These are phyloP conservation scores for Petunia axillaris DNA, from an alignment of 257 asterid genomes.

Conservation along the genomic window DNA sequence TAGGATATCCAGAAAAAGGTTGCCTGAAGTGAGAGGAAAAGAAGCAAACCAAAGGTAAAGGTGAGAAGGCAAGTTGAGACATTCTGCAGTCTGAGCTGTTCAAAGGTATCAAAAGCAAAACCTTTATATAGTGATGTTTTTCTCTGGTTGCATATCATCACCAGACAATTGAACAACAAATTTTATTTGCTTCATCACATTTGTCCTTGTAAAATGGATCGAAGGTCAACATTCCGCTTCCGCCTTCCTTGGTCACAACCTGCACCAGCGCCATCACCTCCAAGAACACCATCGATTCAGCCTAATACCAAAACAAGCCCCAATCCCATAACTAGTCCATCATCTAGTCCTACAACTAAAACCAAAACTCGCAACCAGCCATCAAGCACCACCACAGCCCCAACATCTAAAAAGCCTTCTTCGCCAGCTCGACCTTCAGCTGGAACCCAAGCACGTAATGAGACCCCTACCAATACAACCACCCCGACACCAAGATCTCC, in stretches of 20 bases:
- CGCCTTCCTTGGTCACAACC: constrained; percentile 54
- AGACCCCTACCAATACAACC: background rate
- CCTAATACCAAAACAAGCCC: constrained; percentile 17
- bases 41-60: constrained; percentile 11
- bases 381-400: constrained; percentile 22
- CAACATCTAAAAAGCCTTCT: constrained; percentile 12
- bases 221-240: constrained; percentile 46
- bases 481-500: constrained; percentile 29
- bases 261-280: constrained; percentile 32
- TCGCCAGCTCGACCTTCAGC: constrained; percentile 18
- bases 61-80: constrained; percentile 7
- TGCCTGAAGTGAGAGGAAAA: constrained; percentile 16
- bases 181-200: background rate
- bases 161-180: constrained; percentile 26
- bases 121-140: constrained; percentile 22
- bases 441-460: constrained; percentile 18
- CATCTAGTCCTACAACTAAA: background rate
- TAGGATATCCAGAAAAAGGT: background rate
- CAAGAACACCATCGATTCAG: constrained; percentile 37
- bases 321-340: constrained; percentile 18
- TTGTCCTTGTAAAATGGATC: constrained; percentile 46
- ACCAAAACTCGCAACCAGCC: background rate
- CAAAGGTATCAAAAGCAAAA: constrained; percentile 37
- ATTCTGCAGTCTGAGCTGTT: constrained; percentile 21
- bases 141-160: constrained; percentile 9